These are phyloP conservation scores for Saccharomyces hybrid DNA, from an alignment of 1,139 yeast genomes.

Conservation along the genomic window DNA sequence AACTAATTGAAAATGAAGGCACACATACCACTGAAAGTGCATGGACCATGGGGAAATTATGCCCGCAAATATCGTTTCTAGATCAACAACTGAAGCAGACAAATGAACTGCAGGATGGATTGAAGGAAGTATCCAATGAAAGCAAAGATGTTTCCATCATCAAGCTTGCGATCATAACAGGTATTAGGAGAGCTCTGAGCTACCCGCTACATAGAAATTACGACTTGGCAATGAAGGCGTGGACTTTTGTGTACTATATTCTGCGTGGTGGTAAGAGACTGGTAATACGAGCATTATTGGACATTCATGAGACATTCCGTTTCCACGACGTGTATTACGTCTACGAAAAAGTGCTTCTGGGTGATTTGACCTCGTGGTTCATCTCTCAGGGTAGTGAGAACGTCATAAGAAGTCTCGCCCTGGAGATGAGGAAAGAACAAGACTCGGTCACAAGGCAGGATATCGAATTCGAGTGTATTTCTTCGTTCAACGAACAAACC, in stretches of 20 bases:
- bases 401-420: conserved; percentile 56
- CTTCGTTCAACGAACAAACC: conserved; percentile 21
- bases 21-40: conserved; percentile 82
- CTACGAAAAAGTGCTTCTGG: conserved; percentile 71
- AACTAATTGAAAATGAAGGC: conserved; percentile 65
- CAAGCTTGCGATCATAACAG: conserved; percentile 48
- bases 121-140: neutral
- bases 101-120: conserved; percentile 23
- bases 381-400: conserved; percentile 43
- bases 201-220: conserved; percentile 76
- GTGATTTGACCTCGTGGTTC: conserved; percentile 76
- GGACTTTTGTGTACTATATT: conserved; percentile 67
- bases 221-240: conserved; percentile 49
- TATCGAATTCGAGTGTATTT: conserved; percentile 22
- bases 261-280: conserved; percentile 64
- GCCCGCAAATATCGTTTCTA: conserved; percentile 67
- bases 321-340: conserved; percentile 83
- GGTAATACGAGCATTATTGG: conserved; percentile 52
- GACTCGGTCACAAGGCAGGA: conserved; percentile 14
- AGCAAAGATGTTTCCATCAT: conserved; percentile 33
- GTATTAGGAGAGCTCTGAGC: conserved; percentile 63
- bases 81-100: conserved; percentile 49
- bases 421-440: conserved; percentile 42
- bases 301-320: conserved; percentile 65
- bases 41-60: conserved; percentile 83